Base-by-base conservation (phyloP, 2,329 filamentous ascomycete species). In the Xylariales sp. region DNA sequence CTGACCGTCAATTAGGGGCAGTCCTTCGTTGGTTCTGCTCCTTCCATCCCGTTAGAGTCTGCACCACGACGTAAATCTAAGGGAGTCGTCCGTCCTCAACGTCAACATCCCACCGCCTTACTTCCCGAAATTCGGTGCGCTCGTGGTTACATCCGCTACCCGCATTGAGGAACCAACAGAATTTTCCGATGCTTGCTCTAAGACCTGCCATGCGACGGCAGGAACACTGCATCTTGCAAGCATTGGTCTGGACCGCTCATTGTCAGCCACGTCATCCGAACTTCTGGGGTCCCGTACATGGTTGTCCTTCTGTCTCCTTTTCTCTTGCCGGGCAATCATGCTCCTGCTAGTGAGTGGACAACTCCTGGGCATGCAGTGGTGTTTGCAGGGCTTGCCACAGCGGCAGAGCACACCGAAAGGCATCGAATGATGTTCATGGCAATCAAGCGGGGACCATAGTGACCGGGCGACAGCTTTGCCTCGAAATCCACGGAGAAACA, bases 261-360 rank as follows among this genome's bases (percentile, higher is more conserved):
- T n/a, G 12, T 12, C 18, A 39, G 27, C 25, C 37, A 39, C 37
- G 37, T 39, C 37, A 39, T 39, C 37, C 37, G 37, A 39, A 31
- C n/a, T n/a, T n/a, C n/a, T n/a, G n/a, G n/a, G n/a, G n/a, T n/a
- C n/a, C n/a, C n/a, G n/a, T n/a, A n/a, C n/a, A n/a, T n/a, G n/a
- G n/a, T n/a, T n/a, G n/a, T n/a, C n/a, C n/a, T n/a, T n/a, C n/a
- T n/a, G n/a, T n/a, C n/a, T n/a, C n/a, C n/a, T n/a, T n/a, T n/a
- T n/a, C n/a, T n/a, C n/a, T n/a, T n/a, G n/a, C n/a, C n/a, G n/a
- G n/a, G n/a, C n/a, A n/a, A n/a, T n/a, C n/a, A n/a, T n/a, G n/a
- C n/a, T n/a, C n/a, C n/a, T n/a, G n/a, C n/a, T n/a, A n/a, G n/a
- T n/a, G n/a, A n/a, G n/a, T n/a, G n/a, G n/a, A n/a, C n/a, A n/a